Conservation (phyloP, 805 yeast species). For the Starmerella khaoyaiensis region DNA sequence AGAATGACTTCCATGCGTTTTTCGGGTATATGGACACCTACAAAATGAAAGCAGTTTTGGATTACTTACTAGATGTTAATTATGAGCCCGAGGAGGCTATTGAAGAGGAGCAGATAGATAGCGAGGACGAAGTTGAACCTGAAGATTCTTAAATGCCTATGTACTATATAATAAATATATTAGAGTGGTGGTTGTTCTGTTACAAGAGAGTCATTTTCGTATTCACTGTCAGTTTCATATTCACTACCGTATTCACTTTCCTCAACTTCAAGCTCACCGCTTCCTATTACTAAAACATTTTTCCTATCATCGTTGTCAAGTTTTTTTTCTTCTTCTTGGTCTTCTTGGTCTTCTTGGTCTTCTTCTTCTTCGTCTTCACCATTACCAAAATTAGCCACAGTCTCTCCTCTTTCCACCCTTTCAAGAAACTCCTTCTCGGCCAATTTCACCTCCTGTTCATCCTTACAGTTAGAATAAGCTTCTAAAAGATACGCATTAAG, state of each 20-base stretch:
- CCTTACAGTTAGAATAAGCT: conserved; percentile 67
- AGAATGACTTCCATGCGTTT: conserved; percentile 79
- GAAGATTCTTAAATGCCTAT: not conserved
- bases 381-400: conserved; percentile 19
- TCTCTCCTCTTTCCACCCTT: conserved; percentile 16
- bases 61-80: conserved; percentile 33
- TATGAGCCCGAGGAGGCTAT: conserved; percentile 11
- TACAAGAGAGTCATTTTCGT: not conserved
- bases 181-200: not conserved
- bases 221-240: conserved; percentile 12
- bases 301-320: conserved; percentile 24
- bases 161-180: not conserved
- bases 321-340: conserved; percentile 22
- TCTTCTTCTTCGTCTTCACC: conserved; percentile 20
- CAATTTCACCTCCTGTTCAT: conserved; percentile 52
- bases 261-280: conserved; percentile 19
- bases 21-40: conserved; percentile 82
- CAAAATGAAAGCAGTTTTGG: conserved; percentile 50
- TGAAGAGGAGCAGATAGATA: conserved; percentile 25
- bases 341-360: conserved; percentile 30
- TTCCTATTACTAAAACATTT: conserved; percentile 19
- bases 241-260: conserved; percentile 11
- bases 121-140: conserved; percentile 15
- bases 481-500: conserved; percentile 69
- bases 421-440: conserved; percentile 71